Percentiles rank a stretch among this genome's conserved stretches.
These are phyloP conservation scores for Macaranga tanarius DNA, from an alignment of 441 rosid genomes.

Conservation along the genomic window DNA sequence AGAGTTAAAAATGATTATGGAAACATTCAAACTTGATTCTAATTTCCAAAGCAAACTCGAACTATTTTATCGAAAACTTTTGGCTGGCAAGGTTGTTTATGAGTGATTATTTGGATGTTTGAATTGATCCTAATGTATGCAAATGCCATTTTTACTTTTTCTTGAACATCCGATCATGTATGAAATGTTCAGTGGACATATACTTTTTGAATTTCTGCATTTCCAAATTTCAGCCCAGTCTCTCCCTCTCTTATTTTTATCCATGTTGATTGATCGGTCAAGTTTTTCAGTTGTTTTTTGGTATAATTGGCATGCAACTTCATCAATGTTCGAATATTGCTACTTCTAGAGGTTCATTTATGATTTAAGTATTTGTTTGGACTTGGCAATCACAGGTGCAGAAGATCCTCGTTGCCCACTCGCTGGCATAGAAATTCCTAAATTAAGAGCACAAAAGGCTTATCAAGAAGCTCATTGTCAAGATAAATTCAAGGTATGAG, in stretches of 20 bases:
- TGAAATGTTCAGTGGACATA: no score
- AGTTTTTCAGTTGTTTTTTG: not conserved
- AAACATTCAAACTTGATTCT: not conserved
- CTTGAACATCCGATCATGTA: not conserved
- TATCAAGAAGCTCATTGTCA: conserved; percentile 41
- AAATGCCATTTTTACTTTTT: not conserved
- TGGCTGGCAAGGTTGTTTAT: conserved; percentile 6
- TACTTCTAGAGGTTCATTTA: not conserved
- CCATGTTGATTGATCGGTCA: conserved; percentile 8
- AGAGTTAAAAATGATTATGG: not conserved
- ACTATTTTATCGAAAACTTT: not conserved
- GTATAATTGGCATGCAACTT: not conserved
- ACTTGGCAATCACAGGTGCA: conserved; percentile 47
- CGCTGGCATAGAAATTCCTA: conserved; percentile 57
- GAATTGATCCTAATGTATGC: not conserved
- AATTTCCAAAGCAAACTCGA: not conserved
- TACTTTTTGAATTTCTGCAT: not conserved
- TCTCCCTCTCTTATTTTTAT: not conserved
- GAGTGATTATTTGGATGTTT: not conserved
- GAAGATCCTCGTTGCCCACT: conserved; percentile 86
- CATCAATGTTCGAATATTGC: not conserved
- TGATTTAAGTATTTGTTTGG: not conserved
- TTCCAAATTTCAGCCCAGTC: not conserved
- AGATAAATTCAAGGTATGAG: conserved; percentile 60
- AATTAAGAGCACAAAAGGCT: conserved; percentile 43